Percentiles rank a stretch among this genome's conserved stretches.
Evolutionary conservation across 2,329 filamentous ascomycete genomes (phyloP).

Genomic region (Colletotrichum tanaceti): DNA sequence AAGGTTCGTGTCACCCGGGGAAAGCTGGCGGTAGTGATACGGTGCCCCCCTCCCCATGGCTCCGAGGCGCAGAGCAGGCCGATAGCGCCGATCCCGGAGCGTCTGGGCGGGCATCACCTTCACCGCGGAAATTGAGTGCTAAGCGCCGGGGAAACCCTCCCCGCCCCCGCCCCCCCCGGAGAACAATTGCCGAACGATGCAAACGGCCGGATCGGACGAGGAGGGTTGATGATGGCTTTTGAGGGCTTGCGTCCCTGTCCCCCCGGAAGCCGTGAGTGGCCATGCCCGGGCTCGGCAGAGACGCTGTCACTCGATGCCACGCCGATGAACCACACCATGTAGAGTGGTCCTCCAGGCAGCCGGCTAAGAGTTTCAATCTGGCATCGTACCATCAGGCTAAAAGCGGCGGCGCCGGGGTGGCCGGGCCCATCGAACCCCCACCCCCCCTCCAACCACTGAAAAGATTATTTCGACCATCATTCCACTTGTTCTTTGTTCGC

Average conservation of each 20-base stretch:
- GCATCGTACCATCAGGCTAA: too few relatives aligned
- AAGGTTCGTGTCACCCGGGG: neutral
- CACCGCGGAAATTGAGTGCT: neutral
- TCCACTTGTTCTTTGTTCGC: neutral
- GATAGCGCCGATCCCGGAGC: constrained; percentile 34
- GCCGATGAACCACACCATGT: too few relatives aligned
- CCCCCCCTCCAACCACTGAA: too few relatives aligned
- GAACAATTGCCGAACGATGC: neutral
- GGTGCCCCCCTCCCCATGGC: constrained; percentile 9
- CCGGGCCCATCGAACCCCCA: too few relatives aligned
- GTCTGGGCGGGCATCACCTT: neutral
- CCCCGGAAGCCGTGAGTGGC: too few relatives aligned
- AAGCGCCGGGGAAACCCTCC: neutral
- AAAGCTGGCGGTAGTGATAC: neutral
- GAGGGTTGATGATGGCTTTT: neutral
- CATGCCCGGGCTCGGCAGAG: too few relatives aligned
- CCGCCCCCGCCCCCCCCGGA: neutral
- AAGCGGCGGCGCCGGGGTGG: too few relatives aligned
- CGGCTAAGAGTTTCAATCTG: too few relatives aligned
- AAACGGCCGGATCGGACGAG: neutral
- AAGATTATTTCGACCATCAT: too few relatives aligned
- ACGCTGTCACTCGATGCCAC: too few relatives aligned
- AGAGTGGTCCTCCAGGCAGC: too few relatives aligned
- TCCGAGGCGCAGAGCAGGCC: constrained; percentile 19
- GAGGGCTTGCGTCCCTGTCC: too few relatives aligned